Evolutionary conservation across 768 basidiomycete species (phyloP).

Genomic region (Crassisporium funariophilum): DNA sequence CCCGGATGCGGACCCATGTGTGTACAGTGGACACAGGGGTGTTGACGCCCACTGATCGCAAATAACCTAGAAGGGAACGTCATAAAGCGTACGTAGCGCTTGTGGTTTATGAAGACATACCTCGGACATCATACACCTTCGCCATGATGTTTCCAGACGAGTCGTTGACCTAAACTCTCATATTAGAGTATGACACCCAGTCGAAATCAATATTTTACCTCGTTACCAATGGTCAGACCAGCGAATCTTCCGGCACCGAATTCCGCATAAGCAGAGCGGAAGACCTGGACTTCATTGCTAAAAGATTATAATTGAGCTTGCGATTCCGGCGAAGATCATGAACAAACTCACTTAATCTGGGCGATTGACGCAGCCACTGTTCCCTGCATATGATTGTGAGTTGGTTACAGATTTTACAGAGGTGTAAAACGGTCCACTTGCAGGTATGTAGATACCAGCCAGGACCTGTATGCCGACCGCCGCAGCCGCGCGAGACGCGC

Average conservation of each 20-base stretch:
- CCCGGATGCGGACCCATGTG: constrained; percentile 36
- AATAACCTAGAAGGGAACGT: constrained; percentile 23
- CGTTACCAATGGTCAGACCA: constrained; percentile 41
- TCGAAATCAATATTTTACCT: constrained; percentile 21
- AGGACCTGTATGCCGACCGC: constrained; percentile 31
- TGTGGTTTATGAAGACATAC: constrained; percentile 20
- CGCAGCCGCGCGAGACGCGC: constrained; percentile 37
- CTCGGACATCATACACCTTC: constrained; percentile 37
- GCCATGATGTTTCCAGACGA: constrained; percentile 33
- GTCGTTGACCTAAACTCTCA: constrained; percentile 28
- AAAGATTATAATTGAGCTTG: too few species aligned
- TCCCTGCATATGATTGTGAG: too few species aligned
- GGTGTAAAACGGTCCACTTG: too few species aligned
- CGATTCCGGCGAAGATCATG: too few species aligned
- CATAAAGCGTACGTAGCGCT: neutral
- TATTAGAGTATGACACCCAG: neutral
- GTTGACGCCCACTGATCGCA: constrained; percentile 34
- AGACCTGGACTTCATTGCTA: constrained; percentile 38
- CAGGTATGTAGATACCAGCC: constrained; percentile 41
- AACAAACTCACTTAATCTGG: too few species aligned
- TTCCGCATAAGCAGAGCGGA: constrained; percentile 31
- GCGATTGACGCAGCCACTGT: too few species aligned
- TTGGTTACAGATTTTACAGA: too few species aligned
- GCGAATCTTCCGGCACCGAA: constrained; percentile 35
- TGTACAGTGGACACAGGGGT: constrained; percentile 41